These are phyloP conservation scores for Allantophomopsis cytisporea DNA, from an alignment of 2,329 filamentous ascomycete species.

Conservation along the genomic window DNA sequence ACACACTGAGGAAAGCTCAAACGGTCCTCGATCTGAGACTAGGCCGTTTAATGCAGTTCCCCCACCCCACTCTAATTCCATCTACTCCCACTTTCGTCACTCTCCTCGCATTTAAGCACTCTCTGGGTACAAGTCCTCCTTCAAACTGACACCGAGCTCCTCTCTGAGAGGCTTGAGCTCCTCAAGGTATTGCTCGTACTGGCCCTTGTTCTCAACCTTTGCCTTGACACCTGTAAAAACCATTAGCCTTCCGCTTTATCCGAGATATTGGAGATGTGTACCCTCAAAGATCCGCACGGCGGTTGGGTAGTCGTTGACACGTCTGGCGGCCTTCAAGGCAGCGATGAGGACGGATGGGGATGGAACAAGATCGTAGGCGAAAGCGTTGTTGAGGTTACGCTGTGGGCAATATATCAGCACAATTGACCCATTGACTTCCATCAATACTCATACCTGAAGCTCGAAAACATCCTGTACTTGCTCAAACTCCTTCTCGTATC, in stretches of 20 bases:
- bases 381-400: constrained; percentile 98
- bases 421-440: not conserved
- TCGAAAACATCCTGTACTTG: constrained; percentile 97
- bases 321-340: constrained; percentile 82
- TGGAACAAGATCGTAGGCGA: constrained; percentile 98
- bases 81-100: constrained; percentile 1
- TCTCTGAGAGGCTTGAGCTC: constrained; percentile 87
- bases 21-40: constrained; percentile 2
- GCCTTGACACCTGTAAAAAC: constrained; percentile 71
- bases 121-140: constrained; percentile 84
- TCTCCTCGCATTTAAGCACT: constrained; percentile 11
- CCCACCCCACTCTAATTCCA: constrained; percentile 6
- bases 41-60: constrained; percentile 1
- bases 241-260: constrained; percentile 1
- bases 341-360: constrained; percentile 82
- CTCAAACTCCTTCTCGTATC: constrained; percentile 99
- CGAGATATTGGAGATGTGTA: constrained; percentile 24
- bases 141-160: constrained; percentile 82
- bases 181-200: constrained; percentile 93
- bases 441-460: constrained; percentile 64
- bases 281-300: constrained; percentile 98
- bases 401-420: constrained; percentile 19
- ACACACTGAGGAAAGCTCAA: constrained; percentile 6
- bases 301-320: constrained; percentile 97
- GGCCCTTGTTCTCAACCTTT: constrained; percentile 96